phyloP scores from a whole-genome alignment of 2,329 filamentous ascomycete genomes.

The Colletotrichum trifolii region DNA sequence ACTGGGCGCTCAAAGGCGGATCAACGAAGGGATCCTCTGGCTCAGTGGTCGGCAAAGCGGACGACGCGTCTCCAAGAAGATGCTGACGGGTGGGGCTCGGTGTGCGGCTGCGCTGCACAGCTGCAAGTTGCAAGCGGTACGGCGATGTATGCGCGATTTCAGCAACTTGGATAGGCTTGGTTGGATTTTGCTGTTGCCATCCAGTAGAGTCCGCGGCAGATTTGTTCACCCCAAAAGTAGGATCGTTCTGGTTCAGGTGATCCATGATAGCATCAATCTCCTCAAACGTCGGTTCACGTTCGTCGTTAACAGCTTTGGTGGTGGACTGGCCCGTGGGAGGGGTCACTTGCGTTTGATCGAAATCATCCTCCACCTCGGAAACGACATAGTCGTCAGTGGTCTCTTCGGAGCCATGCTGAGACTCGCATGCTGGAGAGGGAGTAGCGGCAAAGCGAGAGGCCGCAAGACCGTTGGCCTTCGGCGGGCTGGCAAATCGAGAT shows the following conservation, averaged over 20 bases:
- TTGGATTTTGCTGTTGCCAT: conserved; percentile 59
- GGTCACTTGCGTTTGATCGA: conserved; percentile 17
- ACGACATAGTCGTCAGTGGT: conserved; percentile 39
- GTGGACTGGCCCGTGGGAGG: conserved; percentile 18
- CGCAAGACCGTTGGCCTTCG: conserved; percentile 54
- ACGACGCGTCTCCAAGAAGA: conserved; percentile 58
- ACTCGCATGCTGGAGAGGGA: conserved; percentile 49
- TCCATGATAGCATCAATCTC: conserved; percentile 95
- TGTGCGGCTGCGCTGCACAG: conserved; percentile 72
- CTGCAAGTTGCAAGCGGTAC: conserved; percentile 62
- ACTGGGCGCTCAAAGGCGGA: conserved; percentile 57
- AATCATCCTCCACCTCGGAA: conserved; percentile 22
- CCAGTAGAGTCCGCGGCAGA: conserved; percentile 53
- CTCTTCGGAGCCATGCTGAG: conserved; percentile 41
- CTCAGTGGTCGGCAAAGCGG: conserved; percentile 62
- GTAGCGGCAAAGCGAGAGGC: conserved; percentile 58
- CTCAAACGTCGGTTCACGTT: conserved; percentile 70
- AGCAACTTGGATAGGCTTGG: conserved; percentile 50
- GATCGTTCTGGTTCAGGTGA: conserved; percentile 79
- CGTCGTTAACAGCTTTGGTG: conserved; percentile 43
- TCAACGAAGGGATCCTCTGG: conserved; percentile 73
- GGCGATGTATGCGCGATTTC: conserved; percentile 55
- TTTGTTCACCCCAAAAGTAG: conserved; percentile 79
- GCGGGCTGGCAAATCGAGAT: conserved; percentile 59
- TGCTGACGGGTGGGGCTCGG: conserved; percentile 77